Evolutionary conservation across 352 stramenopile species (phyloP).

Genomic region (Saprolegnia parasitica): DNA sequence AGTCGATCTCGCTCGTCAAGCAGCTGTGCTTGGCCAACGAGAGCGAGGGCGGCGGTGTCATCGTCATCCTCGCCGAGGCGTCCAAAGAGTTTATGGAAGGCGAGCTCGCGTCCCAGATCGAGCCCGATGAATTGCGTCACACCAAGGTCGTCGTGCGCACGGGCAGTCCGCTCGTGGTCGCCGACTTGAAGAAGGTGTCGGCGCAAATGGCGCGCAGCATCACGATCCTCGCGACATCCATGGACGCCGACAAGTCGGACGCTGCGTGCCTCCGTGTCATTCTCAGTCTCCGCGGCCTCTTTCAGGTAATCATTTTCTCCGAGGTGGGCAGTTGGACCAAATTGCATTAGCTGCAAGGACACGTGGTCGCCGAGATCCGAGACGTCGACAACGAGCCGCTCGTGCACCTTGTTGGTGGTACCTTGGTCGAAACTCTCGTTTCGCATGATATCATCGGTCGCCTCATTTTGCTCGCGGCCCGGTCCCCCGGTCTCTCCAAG

Average conservation of each 20-base stretch:
- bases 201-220: constrained; percentile 69
- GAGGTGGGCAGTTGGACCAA: neutral
- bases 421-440: constrained; percentile 78
- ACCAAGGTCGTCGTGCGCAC: constrained; percentile 79
- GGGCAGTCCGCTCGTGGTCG: constrained; percentile 71
- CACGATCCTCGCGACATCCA: constrained; percentile 72
- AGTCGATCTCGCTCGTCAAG: constrained; percentile 77
- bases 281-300: constrained; percentile 70
- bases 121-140: constrained; percentile 50
- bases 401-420: constrained; percentile 68
- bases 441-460: constrained; percentile 86
- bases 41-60: constrained; percentile 71
- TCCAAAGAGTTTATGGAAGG: constrained; percentile 80
- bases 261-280: constrained; percentile 70
- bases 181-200: constrained; percentile 76
- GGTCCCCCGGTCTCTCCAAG: constrained; percentile 74
- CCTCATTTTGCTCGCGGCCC: constrained; percentile 79
- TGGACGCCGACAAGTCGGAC: constrained; percentile 78
- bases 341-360: constrained; percentile 43
- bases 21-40: constrained; percentile 85
- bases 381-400: constrained; percentile 88
- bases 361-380: constrained; percentile 85
- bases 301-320: constrained; percentile 35
- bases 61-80: constrained; percentile 70
- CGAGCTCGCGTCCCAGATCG: constrained; percentile 59